Conservation (phyloP, 179 eudicot genomes). For the Patellifolia procumbens region DNA sequence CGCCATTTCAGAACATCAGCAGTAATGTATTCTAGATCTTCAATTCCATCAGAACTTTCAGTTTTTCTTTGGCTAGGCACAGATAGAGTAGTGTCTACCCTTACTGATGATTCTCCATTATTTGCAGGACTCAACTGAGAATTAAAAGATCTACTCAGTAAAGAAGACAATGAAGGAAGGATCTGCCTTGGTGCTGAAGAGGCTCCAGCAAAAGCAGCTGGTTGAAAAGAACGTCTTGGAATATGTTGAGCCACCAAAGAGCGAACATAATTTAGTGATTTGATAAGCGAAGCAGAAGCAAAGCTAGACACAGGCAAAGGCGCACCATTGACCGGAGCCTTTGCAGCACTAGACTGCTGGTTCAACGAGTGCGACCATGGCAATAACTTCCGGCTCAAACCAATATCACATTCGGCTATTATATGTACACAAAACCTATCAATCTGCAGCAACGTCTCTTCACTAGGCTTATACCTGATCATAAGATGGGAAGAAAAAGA, state of each 20-base stretch:
- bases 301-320: constrained; percentile 90
- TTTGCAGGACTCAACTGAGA: constrained; percentile 75
- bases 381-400: constrained; percentile 61
- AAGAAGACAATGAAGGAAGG: constrained; percentile 89
- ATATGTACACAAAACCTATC: constrained; percentile 86
- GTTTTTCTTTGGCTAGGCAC: constrained; percentile 60
- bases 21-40: constrained; percentile 68
- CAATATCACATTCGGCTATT: constrained; percentile 81
- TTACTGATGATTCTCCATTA: constrained; percentile 65
- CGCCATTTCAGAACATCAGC: constrained; percentile 92
- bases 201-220: constrained; percentile 91
- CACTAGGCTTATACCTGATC: constrained; percentile 93
- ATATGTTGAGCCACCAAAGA: constrained; percentile 87
- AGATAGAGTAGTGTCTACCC: constrained; percentile 60
- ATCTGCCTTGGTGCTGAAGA: constrained; percentile 77
- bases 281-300: constrained; percentile 78
- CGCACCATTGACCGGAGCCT: constrained; percentile 44
- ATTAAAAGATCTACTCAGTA: constrained; percentile 89
- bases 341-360: constrained; percentile 53
- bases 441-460: constrained; percentile 83
- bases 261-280: constrained; percentile 92
- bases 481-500: background rate
- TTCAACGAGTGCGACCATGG: constrained; percentile 61
- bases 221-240: constrained; percentile 84
- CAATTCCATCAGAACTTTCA: constrained; percentile 60